Evolutionary conservation across 139 green algal species (phyloP), one percentile per base, ranked within the genome.

Genomic region (Micromonas pusilla): DNA sequence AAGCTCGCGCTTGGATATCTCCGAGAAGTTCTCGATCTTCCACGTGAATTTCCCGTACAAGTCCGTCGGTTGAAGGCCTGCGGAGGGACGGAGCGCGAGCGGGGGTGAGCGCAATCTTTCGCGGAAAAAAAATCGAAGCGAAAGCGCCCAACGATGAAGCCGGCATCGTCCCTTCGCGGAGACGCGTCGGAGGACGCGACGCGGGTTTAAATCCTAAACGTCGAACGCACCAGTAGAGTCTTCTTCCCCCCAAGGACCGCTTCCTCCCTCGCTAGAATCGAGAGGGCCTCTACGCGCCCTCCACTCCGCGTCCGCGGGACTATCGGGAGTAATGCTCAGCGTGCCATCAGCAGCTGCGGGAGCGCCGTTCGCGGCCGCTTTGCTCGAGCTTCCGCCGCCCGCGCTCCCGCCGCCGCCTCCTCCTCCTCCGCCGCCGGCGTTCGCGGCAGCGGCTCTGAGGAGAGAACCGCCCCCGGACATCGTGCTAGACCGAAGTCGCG

Each of bases 31-130:
- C 32, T 96, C 91, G 52, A 98, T 94, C 75, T 94, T 96, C 94
- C 94, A 98, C 1, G 94, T 98, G 84, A 97, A 97, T 80, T 96
- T 97, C 39, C 94, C 94, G 70, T 97, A 98, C 28, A 98, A 86
- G 33, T 93, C 86, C 53, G 89, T 75, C 0, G 91, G 91, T 73
- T 87, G 89, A 4, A 81, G 52, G 20, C 75, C 83, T 81, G 54
- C n/a, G 4, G 39, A 70, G 3, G 52, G 25, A n/a, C n/a, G n/a
- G 32, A 16, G 16, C 45, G 45, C 45, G 45, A 16, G 45, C 45
- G 45, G 45, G 26, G 63, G 26, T 30, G 63, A 33, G 19, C 63
- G 63, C n/a, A n/a, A n/a, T n/a, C n/a, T n/a, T n/a, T n/a, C n/a
- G n/a, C n/a, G n/a, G n/a, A n/a, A n/a, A n/a, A n/a, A n/a, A n/a